Conservation (phyloP, 306 rosid species). For the Morella rubra region DNA sequence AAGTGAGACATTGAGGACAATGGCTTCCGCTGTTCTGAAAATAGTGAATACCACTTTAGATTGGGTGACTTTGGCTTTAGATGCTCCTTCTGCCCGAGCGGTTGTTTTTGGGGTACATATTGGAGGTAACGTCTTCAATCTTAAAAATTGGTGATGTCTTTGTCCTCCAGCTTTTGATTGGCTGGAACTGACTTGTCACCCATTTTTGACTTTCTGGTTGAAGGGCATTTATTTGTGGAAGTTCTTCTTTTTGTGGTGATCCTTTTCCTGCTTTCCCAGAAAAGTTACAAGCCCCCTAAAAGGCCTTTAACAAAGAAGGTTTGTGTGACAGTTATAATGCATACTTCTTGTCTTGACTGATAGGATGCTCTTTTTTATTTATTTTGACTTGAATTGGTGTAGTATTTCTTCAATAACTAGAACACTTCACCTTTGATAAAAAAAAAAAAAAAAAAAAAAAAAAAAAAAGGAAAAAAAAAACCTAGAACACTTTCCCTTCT, state of each 20-base stretch:
- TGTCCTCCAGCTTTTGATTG: not conserved
- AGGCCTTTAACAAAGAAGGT: slow-evolving; percentile 89
- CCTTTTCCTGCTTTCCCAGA: slow-evolving; percentile 81
- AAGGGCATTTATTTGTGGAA: slow-evolving; percentile 89
- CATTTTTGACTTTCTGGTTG: slow-evolving; percentile 23
- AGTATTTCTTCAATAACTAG: not conserved
- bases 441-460: not conserved
- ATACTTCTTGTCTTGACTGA: not conserved
- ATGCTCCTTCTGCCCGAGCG: slow-evolving; percentile 88
- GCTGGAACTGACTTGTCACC: not conserved
- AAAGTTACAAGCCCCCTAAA: slow-evolving; percentile 97
- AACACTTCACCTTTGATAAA: no score
- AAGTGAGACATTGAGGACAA: slow-evolving; percentile 34
- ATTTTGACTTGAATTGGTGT: not conserved
- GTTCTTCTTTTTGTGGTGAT: slow-evolving; percentile 80
- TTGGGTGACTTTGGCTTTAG: slow-evolving; percentile 60
- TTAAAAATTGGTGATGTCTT: not conserved
- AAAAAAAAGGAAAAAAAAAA: not conserved
- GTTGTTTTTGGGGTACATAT: slow-evolving; percentile 82
- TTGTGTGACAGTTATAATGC: slow-evolving; percentile 19
- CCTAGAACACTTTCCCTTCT: not conserved
- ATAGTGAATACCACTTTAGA: slow-evolving; percentile 53
- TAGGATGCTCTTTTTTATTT: not conserved
- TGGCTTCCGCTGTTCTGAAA: slow-evolving; percentile 52
- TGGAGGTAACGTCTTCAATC: slow-evolving; percentile 59